These are phyloP conservation scores for Rhododendron williamsianum DNA, from an alignment of 148 eudicot genomes.

Conservation along the genomic window DNA sequence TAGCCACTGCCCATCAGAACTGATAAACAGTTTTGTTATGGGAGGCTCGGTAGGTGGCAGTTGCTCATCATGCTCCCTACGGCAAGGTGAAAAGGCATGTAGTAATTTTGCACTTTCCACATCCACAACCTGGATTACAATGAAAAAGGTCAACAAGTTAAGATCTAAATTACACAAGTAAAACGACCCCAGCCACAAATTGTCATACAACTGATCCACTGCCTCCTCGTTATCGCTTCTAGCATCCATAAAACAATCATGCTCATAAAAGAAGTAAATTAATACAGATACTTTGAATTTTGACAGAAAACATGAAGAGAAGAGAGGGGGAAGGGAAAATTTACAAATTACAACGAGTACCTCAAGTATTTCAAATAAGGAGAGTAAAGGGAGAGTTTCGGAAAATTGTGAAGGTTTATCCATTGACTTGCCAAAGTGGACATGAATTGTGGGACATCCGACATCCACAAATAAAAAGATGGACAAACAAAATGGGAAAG, in stretches of 20 bases:
- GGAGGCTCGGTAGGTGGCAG: conserved; percentile 77
- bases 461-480: too few relatives aligned
- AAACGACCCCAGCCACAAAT: neutral
- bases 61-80: conserved; percentile 43
- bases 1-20: conserved; percentile 93
- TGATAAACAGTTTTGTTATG: conserved; percentile 67
- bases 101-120: conserved; percentile 43
- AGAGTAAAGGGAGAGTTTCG: neutral
- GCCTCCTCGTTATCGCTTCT: too few relatives aligned
- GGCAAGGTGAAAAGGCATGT: conserved; percentile 67
- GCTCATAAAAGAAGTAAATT: neutral
- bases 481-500: neutral
- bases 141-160: neutral
- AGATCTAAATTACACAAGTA: neutral
- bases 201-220: neutral
- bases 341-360: neutral
- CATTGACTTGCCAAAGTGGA: neutral
- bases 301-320: neutral
- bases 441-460: neutral
- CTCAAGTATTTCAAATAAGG: neutral
- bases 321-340: neutral
- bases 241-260: neutral
- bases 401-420: neutral
- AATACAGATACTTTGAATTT: neutral
- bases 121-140: conserved; percentile 58